phyloP scores from a whole-genome alignment of 306 rosid species.

The Macrotyloma uniflorum region DNA sequence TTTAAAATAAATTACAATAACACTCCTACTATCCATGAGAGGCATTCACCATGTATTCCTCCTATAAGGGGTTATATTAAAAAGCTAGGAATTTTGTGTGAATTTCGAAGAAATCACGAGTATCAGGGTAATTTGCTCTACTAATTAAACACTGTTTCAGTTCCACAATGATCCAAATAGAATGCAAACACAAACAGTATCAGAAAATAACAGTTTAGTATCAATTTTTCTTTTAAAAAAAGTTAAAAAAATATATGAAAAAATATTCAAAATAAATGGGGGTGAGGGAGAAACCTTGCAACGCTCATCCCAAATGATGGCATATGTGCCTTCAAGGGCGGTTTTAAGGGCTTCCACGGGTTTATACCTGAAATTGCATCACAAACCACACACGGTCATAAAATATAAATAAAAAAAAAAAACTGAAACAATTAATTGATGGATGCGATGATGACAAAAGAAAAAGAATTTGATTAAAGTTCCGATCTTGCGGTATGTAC shows the following conservation, averaged over 20 bases:
- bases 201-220: neutral
- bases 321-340: conserved; percentile 95
- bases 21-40: neutral
- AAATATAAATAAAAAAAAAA: too few species aligned
- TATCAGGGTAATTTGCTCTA: neutral
- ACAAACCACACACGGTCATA: too few species aligned
- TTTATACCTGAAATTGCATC: conserved; percentile 58
- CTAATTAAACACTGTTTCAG: neutral
- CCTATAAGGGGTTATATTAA: too few species aligned
- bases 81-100: neutral
- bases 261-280: neutral
- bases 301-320: conserved; percentile 84
- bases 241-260: neutral
- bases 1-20: too few species aligned
- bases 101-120: neutral
- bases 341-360: conserved; percentile 93
- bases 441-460: too few species aligned
- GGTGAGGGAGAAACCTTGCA: conserved; percentile 69
- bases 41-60: too few species aligned
- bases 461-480: conserved; percentile 62
- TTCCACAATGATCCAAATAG: conserved; percentile 15
- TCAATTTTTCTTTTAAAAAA: neutral
- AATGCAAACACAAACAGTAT: neutral
- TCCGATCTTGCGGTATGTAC: conserved; percentile 77
- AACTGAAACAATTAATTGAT: too few species aligned